phyloP scores from a whole-genome alignment of 2,329 filamentous ascomycete species.

The Sphaerostilbella broomeana region DNA sequence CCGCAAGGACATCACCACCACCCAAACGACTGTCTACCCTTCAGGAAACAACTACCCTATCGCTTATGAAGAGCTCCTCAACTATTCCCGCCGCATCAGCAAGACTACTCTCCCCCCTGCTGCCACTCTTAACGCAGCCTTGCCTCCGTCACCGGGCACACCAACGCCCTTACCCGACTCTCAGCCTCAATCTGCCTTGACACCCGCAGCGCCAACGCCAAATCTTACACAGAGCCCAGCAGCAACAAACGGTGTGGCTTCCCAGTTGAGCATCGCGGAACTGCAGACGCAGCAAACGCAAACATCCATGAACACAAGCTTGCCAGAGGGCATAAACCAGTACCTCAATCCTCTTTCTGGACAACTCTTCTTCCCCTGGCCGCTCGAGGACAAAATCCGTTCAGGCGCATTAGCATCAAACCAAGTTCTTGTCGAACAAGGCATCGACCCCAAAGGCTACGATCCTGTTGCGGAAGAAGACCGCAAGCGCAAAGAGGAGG shows the following conservation, averaged over 20 bases:
- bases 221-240: slow-evolving; percentile 30
- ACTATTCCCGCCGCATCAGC: slow-evolving; percentile 72
- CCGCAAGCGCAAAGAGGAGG: slow-evolving; percentile 44
- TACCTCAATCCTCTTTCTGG: slow-evolving; percentile 51
- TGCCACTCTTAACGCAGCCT: slow-evolving; percentile 37
- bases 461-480: slow-evolving; percentile 52
- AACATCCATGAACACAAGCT: slow-evolving; percentile 30
- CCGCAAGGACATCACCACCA: slow-evolving; percentile 64
- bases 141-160: slow-evolving; percentile 24
- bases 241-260: slow-evolving; percentile 27
- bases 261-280: slow-evolving; percentile 21
- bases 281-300: slow-evolving; percentile 29
- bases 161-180: slow-evolving; percentile 28
- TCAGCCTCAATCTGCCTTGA: slow-evolving; percentile 24
- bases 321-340: slow-evolving; percentile 43
- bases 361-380: slow-evolving; percentile 70
- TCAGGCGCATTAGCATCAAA: slow-evolving; percentile 59
- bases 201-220: slow-evolving; percentile 27
- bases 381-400: slow-evolving; percentile 61
- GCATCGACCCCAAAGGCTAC: slow-evolving; percentile 54
- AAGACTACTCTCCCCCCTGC: slow-evolving; percentile 70
- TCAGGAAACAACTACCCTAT: slow-evolving; percentile 48
- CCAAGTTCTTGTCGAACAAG: slow-evolving; percentile 55
- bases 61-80: slow-evolving; percentile 65
- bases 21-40: slow-evolving; percentile 51